Base-by-base conservation (phyloP, 1,139 yeast genomes). In the Pichia sp. region DNA sequence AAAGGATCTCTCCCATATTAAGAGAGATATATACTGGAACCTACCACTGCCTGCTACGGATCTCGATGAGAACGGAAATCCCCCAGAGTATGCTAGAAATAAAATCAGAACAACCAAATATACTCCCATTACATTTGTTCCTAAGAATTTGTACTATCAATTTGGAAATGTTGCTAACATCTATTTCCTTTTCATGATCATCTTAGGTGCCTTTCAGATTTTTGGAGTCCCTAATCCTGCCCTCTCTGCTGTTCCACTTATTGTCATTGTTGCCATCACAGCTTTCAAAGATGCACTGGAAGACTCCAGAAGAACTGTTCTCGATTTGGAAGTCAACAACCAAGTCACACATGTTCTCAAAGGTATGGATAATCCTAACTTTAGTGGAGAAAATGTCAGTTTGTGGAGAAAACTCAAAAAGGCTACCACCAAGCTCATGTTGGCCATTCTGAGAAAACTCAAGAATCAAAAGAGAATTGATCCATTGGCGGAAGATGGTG, bases 101-200 rank as follows among this genome's bases (percentile, higher is more conserved):
- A 91, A 91, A 60, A 86, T 91, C 51, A 79, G 96, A 64, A 88
- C 98, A 2, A 87, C 98, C 5, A 88, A 87, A 60, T 91, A 91
- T 59, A 88, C 97, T 9, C 96, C 96, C 6, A 55, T 91, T 34
- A 66, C 93, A 6, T 91, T 91, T 52, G 54, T 91, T 30, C 97
- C 97, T 12, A 87, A 86, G 60, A 88, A 91, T 58, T 59, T 91
- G 32, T 57, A 66, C 39, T 70, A 69, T 47, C 97, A 91, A 62
- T 88, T 91, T 59, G 77, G 75, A 43, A 91, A 88, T 56, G 77
- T 88, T 47, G 98, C 98, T 36, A 91, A 91, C 60, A 63, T 80
- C 33, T 91, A 86, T 64, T 91, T 91, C 69, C 66, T 91, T 56
- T 61, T 83, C 32, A 65, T 86, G 62, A 84, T 79, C 50, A 81